Base-by-base conservation (phyloP, 2,329 filamentous ascomycete genomes). In the Fusarium albidum region DNA sequence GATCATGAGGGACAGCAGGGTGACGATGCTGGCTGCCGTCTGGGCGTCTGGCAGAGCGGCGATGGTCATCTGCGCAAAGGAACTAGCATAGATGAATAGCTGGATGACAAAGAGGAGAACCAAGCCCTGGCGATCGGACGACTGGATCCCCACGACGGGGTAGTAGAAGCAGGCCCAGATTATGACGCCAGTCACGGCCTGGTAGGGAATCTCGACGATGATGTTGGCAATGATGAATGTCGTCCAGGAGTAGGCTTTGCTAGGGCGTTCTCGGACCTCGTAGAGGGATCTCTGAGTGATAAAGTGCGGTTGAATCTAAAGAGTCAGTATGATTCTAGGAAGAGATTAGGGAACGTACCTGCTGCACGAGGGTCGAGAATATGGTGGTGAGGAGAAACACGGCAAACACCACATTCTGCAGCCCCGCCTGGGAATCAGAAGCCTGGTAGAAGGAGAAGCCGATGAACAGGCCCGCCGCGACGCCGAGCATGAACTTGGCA, bases 371-470 rank as follows among this genome's bases (percentile, higher is more conserved):
- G 10, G 85, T 83, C 13, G 85, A 83, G 69, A 93, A 93, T 68
- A 93, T 88, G 17, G 87, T 91, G 49, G 85, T 81, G 44, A 92
- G 72, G 84, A 92, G 88, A 74, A 93, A 93, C 33, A 91, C 84
- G 39, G 81, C 80, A 71, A 92, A 92, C 69, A 92, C 79, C 45
- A 90, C 83, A 68, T 89, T 89, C 66, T 91, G 87, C 61, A 92
- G 82, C n/a, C 89, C 89, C 17, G 88, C 85, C 41, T 83, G 75
- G 0, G 83, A 85, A 44, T 78, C 78, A 7, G 83, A 52, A 6
- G 75, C 68, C 4, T 76, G 40, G 73, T 79, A 91, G 71, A 92
- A 91, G 0, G 86, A 88, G 69, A 91, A 90, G 1, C 89, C 90
- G 52, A 92, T 88, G 68, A 93, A 93, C 2, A 94, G 76, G 7